Percentiles rank a stretch among this genome's conserved stretches.
These are phyloP conservation scores for Gracilaria vermiculophylla DNA, from an alignment of 23 red algal species.

Conservation along the genomic window DNA sequence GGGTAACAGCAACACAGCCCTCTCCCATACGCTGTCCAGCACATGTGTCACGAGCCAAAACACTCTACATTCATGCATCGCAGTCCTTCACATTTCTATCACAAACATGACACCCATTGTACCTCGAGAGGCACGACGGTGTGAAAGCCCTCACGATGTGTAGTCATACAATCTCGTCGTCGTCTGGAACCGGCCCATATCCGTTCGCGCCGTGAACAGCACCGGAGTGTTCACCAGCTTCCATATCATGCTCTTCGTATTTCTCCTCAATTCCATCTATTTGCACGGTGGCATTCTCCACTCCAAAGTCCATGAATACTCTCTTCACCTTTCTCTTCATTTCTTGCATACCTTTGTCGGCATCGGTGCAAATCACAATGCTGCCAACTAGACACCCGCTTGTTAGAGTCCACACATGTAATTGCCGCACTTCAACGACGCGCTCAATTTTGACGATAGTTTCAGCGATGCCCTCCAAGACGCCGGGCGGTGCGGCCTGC, in stretches of 20 bases:
- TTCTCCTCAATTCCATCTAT: background rate
- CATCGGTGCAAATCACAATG: slow-evolving; percentile 26
- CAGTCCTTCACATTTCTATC: too few relatives aligned
- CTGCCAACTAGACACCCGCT: slow-evolving; percentile 34
- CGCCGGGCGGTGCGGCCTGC: slow-evolving; percentile 30
- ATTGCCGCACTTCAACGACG: slow-evolving; percentile 8
- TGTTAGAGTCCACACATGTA: slow-evolving; percentile 72
- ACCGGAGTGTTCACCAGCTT: background rate
- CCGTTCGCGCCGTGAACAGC: background rate
- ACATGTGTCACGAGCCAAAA: too few relatives aligned
- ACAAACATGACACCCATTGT: too few relatives aligned
- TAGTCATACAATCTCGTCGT: slow-evolving; percentile 3
- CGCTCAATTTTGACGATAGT: slow-evolving; percentile 6
- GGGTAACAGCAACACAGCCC: too few relatives aligned
- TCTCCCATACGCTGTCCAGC: too few relatives aligned
- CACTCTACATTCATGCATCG: too few relatives aligned
- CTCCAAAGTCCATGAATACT: slow-evolving; percentile 30
- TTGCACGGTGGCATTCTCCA: slow-evolving; percentile 35
- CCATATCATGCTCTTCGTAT: background rate
- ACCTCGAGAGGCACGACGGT: too few relatives aligned
- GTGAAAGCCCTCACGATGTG: too few relatives aligned
- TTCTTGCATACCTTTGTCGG: background rate
- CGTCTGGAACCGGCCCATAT: background rate
- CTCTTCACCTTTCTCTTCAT: slow-evolving; percentile 3
- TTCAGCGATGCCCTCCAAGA: background rate